Evolutionary conservation across 495 filamentous ascomycete species (phyloP).

Genomic region (Podospora bellae-mahoneyi): DNA sequence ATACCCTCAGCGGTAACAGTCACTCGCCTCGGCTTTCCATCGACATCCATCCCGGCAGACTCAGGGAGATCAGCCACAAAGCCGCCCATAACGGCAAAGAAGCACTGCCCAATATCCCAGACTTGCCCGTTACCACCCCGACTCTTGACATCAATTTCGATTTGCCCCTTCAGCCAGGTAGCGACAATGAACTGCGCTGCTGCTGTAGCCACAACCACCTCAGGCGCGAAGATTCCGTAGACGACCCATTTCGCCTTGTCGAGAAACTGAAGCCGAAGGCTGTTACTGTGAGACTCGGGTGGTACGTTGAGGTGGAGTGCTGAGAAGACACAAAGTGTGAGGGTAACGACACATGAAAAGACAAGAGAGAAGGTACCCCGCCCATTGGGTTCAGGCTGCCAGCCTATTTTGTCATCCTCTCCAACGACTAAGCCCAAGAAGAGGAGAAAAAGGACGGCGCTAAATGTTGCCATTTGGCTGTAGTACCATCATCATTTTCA

Average conservation of each 20-base stretch:
- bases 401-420: not conserved
- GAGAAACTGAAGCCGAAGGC: not conserved
- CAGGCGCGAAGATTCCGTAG: slow-evolving; percentile 19
- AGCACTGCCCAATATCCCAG: not conserved
- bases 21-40: not conserved
- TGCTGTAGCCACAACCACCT: slow-evolving; percentile 16
- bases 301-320: slow-evolving; percentile 24
- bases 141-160: not conserved
- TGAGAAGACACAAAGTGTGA: slow-evolving; percentile 23
- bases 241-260: slow-evolving; percentile 21
- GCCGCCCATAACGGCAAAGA: not conserved
- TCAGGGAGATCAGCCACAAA: not conserved
- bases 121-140: not conserved
- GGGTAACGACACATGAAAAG: slow-evolving; percentile 15
- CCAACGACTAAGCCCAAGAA: not conserved
- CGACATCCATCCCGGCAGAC: not conserved
- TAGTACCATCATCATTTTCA: not conserved
- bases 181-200: slow-evolving; percentile 10
- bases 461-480: not conserved
- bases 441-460: not conserved
- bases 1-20: not conserved
- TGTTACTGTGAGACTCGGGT: not conserved
- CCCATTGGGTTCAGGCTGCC: slow-evolving; percentile 16
- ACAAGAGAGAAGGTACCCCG: slow-evolving; percentile 17
- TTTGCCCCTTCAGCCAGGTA: not conserved